These are phyloP conservation scores for Claviceps africana DNA, from an alignment of 2,329 filamentous ascomycete genomes.

Conservation along the genomic window DNA sequence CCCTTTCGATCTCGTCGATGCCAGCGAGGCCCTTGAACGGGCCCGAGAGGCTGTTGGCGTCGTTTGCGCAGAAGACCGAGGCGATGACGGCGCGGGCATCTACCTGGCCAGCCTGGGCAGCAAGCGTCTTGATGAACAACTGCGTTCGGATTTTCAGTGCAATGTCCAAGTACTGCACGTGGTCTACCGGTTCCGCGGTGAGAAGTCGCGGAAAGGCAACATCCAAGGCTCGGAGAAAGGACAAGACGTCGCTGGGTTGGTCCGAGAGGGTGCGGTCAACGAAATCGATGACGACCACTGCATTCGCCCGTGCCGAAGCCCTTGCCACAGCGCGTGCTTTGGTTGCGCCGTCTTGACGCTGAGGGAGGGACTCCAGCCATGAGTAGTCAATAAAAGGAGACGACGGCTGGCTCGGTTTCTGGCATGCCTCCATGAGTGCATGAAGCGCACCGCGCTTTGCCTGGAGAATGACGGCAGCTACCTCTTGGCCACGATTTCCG, in stretches of 20 bases:
- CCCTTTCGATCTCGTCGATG: neutral
- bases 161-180: constrained; percentile 10
- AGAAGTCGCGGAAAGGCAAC: constrained; percentile 18
- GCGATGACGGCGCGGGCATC: constrained; percentile 13
- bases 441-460: neutral
- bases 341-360: neutral
- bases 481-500: neutral
- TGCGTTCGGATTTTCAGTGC: constrained; percentile 25
- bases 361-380: constrained; percentile 5
- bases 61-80: constrained; percentile 16
- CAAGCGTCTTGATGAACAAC: constrained; percentile 17
- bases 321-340: neutral
- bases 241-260: constrained; percentile 7
- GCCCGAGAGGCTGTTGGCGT: constrained; percentile 2
- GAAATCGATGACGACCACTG: constrained; percentile 20
- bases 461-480: neutral
- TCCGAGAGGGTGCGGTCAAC: constrained; percentile 9
- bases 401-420: neutral
- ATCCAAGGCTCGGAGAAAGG: constrained; percentile 20
- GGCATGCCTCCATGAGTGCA: neutral
- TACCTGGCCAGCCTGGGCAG: constrained; percentile 1
- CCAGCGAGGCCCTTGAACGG: constrained; percentile 14
- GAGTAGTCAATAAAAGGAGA: constrained; percentile 17
- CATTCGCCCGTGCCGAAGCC: constrained; percentile 20
- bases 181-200: constrained; percentile 7